Percentiles rank a stretch among this genome's conserved stretches.
phyloP scores from a whole-genome alignment of 139 green algal genomes.

The Micractinium sp. region DNA sequence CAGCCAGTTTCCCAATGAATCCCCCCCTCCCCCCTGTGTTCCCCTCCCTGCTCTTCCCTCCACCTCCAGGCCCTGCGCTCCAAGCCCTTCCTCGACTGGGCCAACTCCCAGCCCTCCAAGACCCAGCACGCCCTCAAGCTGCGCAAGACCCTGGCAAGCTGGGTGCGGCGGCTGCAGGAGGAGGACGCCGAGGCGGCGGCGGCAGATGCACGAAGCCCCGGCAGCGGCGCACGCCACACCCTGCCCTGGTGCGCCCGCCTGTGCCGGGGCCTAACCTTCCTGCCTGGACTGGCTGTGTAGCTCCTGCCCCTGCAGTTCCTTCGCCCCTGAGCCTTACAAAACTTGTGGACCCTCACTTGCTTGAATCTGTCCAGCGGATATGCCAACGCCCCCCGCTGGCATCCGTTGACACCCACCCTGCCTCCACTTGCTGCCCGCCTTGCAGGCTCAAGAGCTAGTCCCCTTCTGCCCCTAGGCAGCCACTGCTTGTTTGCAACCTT shows the following conservation, averaged over 20 bases:
- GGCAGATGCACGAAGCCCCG: not conserved
- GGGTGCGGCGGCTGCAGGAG: not conserved
- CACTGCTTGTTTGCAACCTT: no score
- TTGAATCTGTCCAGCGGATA: no score
- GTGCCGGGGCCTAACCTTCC: not conserved
- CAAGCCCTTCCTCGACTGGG: slow-evolving; percentile 9
- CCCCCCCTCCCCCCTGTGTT: no score
- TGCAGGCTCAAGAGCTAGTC: no score
- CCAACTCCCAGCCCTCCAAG: not conserved
- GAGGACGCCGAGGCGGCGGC: not conserved
- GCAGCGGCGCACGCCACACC: not conserved
- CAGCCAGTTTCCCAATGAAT: not conserved
- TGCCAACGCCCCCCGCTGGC: not conserved
- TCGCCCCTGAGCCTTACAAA: no score
- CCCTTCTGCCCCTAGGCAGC: no score
- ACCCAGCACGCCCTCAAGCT: not conserved
- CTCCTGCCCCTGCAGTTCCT: no score
- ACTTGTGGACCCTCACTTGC: no score
- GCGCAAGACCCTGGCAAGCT: not conserved
- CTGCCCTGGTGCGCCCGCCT: slow-evolving; percentile 1
- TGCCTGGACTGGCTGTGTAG: no score
- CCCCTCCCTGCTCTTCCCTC: not conserved
- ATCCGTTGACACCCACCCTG: not conserved
- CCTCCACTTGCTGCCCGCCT: no score
- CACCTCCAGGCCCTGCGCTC: slow-evolving; percentile 2